A percentile compares a stretch with the other conserved stretches of the same genome.
phyloP scores from a whole-genome alignment of 2,329 filamentous ascomycete genomes.

The Fusarium sp. region DNA sequence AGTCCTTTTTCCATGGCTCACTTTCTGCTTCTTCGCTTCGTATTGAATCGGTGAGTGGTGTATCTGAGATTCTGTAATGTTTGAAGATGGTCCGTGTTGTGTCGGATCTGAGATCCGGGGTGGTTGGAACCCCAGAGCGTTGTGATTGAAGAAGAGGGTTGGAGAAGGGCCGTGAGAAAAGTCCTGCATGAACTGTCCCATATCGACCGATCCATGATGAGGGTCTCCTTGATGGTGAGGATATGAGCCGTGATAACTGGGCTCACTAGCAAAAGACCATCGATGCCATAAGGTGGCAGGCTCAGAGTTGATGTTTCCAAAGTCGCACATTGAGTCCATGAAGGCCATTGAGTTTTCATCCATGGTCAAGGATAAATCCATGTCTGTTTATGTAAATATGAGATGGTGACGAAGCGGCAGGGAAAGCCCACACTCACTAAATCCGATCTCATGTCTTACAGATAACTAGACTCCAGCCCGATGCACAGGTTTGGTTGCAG shows the following conservation, averaged over 20 bases:
- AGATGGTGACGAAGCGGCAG: background rate
- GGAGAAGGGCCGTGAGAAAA: background rate
- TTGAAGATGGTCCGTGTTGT: background rate
- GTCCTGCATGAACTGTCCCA: background rate
- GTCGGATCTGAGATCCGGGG: background rate
- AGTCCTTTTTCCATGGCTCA: background rate
- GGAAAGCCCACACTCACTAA: background rate
- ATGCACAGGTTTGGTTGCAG: background rate
- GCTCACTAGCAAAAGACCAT: background rate
- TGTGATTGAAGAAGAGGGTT: background rate
- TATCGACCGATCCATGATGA: background rate
- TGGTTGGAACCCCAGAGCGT: background rate
- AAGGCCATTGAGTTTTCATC: background rate
- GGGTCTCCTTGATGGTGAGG: background rate
- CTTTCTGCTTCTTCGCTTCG: background rate
- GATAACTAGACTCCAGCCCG: no score
- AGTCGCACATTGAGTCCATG: background rate
- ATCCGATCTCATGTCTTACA: background rate
- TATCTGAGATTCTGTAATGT: no score
- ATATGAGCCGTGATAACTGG: background rate
- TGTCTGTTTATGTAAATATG: background rate
- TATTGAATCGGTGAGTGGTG: background rate
- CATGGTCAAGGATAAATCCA: background rate
- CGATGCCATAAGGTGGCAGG: background rate
- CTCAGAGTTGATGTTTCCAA: background rate